phyloP scores from a whole-genome alignment of 129 eudicot genomes.

The Chrysanthemum makinoi region DNA sequence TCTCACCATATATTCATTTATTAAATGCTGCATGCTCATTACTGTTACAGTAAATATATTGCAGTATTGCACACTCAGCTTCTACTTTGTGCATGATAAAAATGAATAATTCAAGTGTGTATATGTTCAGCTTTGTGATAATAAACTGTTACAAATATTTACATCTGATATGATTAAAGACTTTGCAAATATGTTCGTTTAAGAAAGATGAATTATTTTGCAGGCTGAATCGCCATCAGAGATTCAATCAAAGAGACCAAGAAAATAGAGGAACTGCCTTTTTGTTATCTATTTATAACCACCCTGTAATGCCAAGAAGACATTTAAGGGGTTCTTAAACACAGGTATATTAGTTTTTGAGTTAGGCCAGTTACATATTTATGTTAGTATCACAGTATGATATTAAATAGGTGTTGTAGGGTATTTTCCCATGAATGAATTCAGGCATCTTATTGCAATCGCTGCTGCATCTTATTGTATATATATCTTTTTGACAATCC shows the following conservation, averaged over 20 bases:
- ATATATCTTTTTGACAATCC: constrained; percentile 13
- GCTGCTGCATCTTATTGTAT: constrained; percentile 27
- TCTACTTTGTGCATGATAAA: too few species aligned
- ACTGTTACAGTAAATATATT: neutral
- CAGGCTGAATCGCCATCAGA: constrained; percentile 56
- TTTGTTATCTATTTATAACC: neutral
- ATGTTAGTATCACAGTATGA: constrained; percentile 11
- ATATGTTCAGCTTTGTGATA: too few species aligned
- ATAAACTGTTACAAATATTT: neutral
- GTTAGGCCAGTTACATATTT: constrained; percentile 5
- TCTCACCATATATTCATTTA: neutral
- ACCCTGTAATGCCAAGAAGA: constrained; percentile 9
- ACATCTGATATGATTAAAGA: neutral
- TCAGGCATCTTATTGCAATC: neutral
- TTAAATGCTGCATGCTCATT: neutral
- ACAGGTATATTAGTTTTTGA: constrained; percentile 11
- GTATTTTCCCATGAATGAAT: constrained; percentile 8
- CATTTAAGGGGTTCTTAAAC: constrained; percentile 19
- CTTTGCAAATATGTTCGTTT: neutral
- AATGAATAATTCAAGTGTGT: too few species aligned
- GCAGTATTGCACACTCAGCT: too few species aligned
- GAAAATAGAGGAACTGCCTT: constrained; percentile 34
- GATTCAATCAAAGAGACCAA: constrained; percentile 48
- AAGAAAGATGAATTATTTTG: constrained; percentile 23
- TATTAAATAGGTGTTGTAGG: constrained; percentile 31